Conservation (phyloP, 192 early-diverging fungal species). For the Lunasporangiospora selenospora region DNA sequence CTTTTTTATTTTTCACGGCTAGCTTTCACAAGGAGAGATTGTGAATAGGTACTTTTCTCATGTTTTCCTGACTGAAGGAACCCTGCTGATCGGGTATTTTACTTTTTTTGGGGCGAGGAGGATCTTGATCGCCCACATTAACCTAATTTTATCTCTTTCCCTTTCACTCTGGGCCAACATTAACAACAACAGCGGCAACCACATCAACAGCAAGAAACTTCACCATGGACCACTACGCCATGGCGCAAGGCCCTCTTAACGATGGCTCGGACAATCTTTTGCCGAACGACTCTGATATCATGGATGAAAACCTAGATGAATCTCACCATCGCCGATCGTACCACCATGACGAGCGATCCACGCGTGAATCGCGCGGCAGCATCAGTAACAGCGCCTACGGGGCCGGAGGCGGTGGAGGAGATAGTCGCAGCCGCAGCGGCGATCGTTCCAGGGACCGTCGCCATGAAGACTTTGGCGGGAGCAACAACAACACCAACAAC, state of each 20-base stretch:
- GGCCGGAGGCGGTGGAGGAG: not conserved
- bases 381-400: no score
- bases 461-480: not conserved
- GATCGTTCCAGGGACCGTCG: constrained; percentile 8
- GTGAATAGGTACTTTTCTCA: no score
- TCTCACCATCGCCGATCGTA: constrained; percentile 28
- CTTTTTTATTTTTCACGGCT: constrained; percentile 1
- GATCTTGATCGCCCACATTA: no score
- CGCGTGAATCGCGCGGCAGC: no score
- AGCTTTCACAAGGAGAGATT: no score
- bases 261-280: constrained; percentile 7
- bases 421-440: not conserved
- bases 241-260: not conserved
- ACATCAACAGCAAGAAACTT: no score
- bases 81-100: no score
- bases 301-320: constrained; percentile 23
- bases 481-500: not conserved
- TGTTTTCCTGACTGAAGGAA: no score
- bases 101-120: no score
- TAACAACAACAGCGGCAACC: no score
- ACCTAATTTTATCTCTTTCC: no score
- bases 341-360: constrained; percentile 7
- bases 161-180: no score
- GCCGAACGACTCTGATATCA: constrained; percentile 17
- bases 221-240: constrained; percentile 3